Percentiles rank a stretch among this genome's conserved stretches.
Evolutionary conservation across 2,329 filamentous ascomycete species (phyloP).

Genomic region (Arthroderma uncinatum): DNA sequence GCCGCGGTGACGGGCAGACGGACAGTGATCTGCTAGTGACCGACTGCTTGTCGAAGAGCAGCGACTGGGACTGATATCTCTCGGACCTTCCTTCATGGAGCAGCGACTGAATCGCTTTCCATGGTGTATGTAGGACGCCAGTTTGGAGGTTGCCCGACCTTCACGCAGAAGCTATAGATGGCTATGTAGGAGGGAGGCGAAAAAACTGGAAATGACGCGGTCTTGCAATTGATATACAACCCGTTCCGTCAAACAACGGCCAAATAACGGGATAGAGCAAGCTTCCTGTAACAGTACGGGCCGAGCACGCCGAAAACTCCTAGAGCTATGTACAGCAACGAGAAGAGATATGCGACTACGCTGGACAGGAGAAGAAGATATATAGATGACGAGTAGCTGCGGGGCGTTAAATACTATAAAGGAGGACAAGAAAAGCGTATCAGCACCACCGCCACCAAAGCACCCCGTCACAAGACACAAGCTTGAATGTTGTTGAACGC

Average conservation of each 20-base stretch:
- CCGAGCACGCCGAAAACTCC: background rate
- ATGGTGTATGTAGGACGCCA: conserved; percentile 38
- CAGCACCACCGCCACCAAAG: background rate
- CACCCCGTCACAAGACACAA: conserved; percentile 4
- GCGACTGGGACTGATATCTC: background rate
- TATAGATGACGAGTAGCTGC: background rate
- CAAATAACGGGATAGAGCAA: background rate
- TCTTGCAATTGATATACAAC: background rate
- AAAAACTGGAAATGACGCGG: background rate
- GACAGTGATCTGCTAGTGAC: background rate
- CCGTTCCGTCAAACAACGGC: too few relatives aligned
- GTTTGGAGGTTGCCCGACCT: conserved; percentile 24
- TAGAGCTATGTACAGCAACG: conserved; percentile 3
- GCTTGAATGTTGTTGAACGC: background rate
- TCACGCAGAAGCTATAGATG: background rate
- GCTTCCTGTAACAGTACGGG: background rate
- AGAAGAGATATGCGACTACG: background rate
- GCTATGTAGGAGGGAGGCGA: background rate
- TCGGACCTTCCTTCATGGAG: conserved; percentile 5
- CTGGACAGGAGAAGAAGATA: background rate
- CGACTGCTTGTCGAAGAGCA: background rate
- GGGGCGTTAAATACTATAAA: background rate
- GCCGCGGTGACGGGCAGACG: background rate
- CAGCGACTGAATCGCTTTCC: conserved; percentile 38
- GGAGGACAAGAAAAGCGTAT: background rate